Percentiles rank a stretch among this genome's conserved stretches.
phyloP scores from a whole-genome alignment of 805 yeast genomes.

The Starmera amethionina region DNA sequence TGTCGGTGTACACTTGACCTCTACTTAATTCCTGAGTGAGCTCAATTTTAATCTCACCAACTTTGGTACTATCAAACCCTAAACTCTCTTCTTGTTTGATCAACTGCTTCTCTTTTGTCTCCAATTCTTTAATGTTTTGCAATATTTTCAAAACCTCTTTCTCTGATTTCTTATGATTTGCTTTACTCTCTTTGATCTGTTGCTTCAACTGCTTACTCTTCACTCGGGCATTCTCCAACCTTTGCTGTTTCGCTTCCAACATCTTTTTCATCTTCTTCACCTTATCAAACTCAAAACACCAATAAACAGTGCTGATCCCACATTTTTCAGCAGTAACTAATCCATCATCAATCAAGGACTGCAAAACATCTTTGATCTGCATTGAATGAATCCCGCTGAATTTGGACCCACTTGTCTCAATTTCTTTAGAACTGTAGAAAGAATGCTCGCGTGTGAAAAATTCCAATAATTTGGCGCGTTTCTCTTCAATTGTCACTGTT shows the following conservation, averaged over 20 bases:
- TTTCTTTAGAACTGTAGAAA: conserved; percentile 39
- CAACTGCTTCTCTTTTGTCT: conserved; percentile 4
- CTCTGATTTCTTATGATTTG: neutral
- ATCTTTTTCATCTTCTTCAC: conserved; percentile 11
- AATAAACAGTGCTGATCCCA: conserved; percentile 41
- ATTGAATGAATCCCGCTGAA: conserved; percentile 39
- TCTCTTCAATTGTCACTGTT: conserved; percentile 30
- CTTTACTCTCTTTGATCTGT: conserved; percentile 7
- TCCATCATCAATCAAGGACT: conserved; percentile 37
- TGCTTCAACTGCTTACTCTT: conserved; percentile 5
- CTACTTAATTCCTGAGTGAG: conserved; percentile 5
- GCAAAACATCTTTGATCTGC: conserved; percentile 43
- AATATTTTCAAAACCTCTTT: conserved; percentile 1
- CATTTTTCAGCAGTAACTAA: conserved; percentile 43
- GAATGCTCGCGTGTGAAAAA: conserved; percentile 31
- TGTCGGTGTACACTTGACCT: conserved; percentile 23
- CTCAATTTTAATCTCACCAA: conserved; percentile 3
- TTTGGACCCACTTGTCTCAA: conserved; percentile 35
- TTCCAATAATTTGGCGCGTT: conserved; percentile 24
- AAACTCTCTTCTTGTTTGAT: conserved; percentile 3
- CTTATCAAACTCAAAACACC: conserved; percentile 34
- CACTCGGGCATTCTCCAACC: conserved; percentile 6
- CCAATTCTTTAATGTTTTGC: conserved; percentile 7
- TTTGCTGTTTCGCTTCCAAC: conserved; percentile 5
- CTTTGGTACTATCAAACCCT: conserved; percentile 8